Conservation (phyloP, 1,139 yeast species). For the Yamadazyma aaseri region DNA sequence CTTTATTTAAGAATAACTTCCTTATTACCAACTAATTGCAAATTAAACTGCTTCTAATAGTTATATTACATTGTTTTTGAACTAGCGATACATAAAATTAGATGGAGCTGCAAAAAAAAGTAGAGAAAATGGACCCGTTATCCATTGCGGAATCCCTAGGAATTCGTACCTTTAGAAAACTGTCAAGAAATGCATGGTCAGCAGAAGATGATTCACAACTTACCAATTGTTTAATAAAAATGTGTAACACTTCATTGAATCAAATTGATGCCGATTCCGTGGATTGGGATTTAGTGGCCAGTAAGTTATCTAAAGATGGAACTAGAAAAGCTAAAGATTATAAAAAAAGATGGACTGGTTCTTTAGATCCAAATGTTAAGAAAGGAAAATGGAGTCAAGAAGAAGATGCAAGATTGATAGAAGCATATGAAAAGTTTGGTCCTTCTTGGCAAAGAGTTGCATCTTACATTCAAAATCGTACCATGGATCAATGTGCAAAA, state of each 20-base stretch:
- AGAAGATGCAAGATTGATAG: constrained; percentile 67
- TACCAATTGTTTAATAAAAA: constrained; percentile 32
- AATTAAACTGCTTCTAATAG: too few species aligned
- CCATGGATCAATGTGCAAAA: constrained; percentile 94
- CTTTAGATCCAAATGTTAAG: constrained; percentile 75
- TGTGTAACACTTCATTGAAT: constrained; percentile 18
- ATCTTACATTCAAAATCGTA: constrained; percentile 72
- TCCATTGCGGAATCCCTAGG: constrained; percentile 75
- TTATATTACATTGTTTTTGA: too few species aligned
- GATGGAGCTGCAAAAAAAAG: constrained; percentile 10
- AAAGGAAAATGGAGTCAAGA: constrained; percentile 89
- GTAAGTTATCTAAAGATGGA: constrained; percentile 31
- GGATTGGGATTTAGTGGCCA: constrained; percentile 72
- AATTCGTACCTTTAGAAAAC: constrained; percentile 66
- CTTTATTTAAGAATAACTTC: too few species aligned
- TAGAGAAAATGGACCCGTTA: constrained; percentile 56
- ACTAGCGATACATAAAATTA: too few species aligned
- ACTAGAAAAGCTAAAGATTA: constrained; percentile 66
- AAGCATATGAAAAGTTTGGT: constrained; percentile 68
- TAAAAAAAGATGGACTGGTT: constrained; percentile 73
- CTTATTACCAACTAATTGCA: background rate
- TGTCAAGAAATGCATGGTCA: constrained; percentile 65
- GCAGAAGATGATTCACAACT: constrained; percentile 59
- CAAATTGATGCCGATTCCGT: constrained; percentile 33
- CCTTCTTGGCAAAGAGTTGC: constrained; percentile 88